phyloP scores from a whole-genome alignment of 2,329 filamentous ascomycete species.

The Raffaelea deltoideospora region DNA sequence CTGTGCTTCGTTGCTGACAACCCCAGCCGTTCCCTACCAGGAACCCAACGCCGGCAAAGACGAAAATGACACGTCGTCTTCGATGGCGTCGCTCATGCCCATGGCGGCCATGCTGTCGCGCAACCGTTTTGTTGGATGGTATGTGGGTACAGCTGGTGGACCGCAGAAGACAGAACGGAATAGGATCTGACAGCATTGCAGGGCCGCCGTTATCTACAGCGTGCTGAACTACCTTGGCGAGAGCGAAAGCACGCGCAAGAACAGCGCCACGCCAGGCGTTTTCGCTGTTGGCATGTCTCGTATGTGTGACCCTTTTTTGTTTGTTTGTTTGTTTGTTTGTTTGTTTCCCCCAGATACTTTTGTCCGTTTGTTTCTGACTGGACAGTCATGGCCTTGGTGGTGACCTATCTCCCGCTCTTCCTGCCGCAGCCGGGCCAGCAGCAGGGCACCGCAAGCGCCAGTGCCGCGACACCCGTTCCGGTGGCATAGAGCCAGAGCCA shows the following conservation, averaged over 20 bases:
- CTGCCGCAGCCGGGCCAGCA: constrained; percentile 15
- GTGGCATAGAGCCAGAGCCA: no score
- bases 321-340: not conserved
- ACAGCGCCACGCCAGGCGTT: constrained; percentile 44
- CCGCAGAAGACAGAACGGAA: no score
- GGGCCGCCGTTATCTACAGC: constrained; percentile 59
- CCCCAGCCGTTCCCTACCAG: constrained; percentile 73
- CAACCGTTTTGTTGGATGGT: constrained; percentile 66
- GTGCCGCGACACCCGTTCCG: constrained; percentile 11
- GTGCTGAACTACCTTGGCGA: constrained; percentile 66
- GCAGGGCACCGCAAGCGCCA: constrained; percentile 12
- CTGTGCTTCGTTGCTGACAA: not conserved
- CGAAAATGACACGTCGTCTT: constrained; percentile 60
- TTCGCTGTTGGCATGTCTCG: constrained; percentile 22
- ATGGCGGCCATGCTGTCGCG: constrained; percentile 94
- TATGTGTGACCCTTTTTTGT: constrained; percentile 9
- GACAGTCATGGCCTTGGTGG: constrained; percentile 19
- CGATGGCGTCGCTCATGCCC: constrained; percentile 61
- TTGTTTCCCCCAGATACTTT: no score
- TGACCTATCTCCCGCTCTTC: constrained; percentile 22
- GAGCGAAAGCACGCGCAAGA: constrained; percentile 51
- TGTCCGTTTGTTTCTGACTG: not conserved
- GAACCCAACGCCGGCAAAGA: constrained; percentile 53
- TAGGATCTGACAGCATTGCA: no score
- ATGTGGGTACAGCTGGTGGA: no score